Percentiles rank a stretch among this genome's conserved stretches.
Conservation (phyloP, 495 filamentous ascomycete genomes). For the Bryoglossum gracile region DNA sequence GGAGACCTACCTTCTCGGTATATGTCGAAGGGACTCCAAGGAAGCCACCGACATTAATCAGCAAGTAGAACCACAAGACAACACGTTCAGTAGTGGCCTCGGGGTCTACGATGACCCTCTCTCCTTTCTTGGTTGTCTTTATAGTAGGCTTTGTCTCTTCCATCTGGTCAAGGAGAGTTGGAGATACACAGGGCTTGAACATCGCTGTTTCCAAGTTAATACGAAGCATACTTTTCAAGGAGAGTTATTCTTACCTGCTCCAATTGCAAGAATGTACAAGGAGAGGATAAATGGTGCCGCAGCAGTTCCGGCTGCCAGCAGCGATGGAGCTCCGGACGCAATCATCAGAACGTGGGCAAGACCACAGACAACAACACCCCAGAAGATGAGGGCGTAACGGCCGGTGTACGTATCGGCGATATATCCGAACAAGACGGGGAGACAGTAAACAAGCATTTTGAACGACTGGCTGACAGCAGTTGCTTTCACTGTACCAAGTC, state of each 20-base stretch:
- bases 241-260: constrained; percentile 52
- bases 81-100: constrained; percentile 51
- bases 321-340: constrained; percentile 47
- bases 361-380: constrained; percentile 55
- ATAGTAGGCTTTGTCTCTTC: constrained; percentile 35
- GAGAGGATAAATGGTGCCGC: constrained; percentile 52
- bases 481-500: constrained; percentile 55
- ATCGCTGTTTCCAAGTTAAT: too few species aligned
- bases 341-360: constrained; percentile 56
- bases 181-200: constrained; percentile 59
- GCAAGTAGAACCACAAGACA: constrained; percentile 58
- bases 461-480: constrained; percentile 56
- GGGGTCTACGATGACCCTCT: constrained; percentile 55
- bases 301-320: constrained; percentile 48
- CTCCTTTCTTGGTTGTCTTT: constrained; percentile 42
- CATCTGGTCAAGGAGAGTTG: constrained; percentile 52
- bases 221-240: too few species aligned
- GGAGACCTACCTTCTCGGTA: constrained; percentile 62
- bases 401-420: constrained; percentile 51
- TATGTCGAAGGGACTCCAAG: constrained; percentile 41
- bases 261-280: constrained; percentile 51
- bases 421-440: constrained; percentile 52
- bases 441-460: constrained; percentile 49
- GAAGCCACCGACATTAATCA: constrained; percentile 55
- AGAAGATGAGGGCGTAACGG: constrained; percentile 54